Evolutionary conservation across 257 asterid genomes (phyloP), one percentile per base, ranked within the genome.

Genomic region (Solanum lycopersicoides): DNA sequence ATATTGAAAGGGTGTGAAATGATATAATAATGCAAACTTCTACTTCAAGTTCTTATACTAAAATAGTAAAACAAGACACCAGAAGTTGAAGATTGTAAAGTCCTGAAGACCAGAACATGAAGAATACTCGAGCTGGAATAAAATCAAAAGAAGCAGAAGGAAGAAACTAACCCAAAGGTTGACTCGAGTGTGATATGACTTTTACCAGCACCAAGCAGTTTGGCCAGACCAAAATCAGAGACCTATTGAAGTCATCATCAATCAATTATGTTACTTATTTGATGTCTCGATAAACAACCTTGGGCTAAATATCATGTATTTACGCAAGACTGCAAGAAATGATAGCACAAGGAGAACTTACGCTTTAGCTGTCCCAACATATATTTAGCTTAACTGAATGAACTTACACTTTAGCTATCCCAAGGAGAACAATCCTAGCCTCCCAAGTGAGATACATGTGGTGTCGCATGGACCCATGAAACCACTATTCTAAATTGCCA

Each of bases 401-500:
- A 85, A 92, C 98, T 92, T 91, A 96, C 98, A 98, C 98, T 89
- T 95, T 97, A 80, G 99, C 97, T 23, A 98, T 96, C 88, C 98
- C 98, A 39, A 96, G 98, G 15, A 96, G 95, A 91, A 96, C 94
- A 83, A 86, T 93, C 89, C 99, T 91, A 56, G 98, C 99, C 89
- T 94, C 98, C 99, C 99, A 96, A 16, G 99, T 96, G 69, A 96
- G 97, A 89, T 88, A 93, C 74, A 98, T 98, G 86, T 96, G 98
- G 44, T 95, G 98, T 50, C 94, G 44, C 98, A 96, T 95, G 14
- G 98, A 98, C 66, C 99, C 99, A 87, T 96, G 98, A 87, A 96
- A 96, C 95, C 98, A 82, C 95, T 41, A 9, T 41, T 41, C 11
- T 9, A 8, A 41, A 41, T 41, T 41, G 9, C 3, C 44, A 41